These are phyloP conservation scores for Fusarium sp. DNA, from an alignment of 2,329 filamentous ascomycete genomes.

Conservation along the genomic window DNA sequence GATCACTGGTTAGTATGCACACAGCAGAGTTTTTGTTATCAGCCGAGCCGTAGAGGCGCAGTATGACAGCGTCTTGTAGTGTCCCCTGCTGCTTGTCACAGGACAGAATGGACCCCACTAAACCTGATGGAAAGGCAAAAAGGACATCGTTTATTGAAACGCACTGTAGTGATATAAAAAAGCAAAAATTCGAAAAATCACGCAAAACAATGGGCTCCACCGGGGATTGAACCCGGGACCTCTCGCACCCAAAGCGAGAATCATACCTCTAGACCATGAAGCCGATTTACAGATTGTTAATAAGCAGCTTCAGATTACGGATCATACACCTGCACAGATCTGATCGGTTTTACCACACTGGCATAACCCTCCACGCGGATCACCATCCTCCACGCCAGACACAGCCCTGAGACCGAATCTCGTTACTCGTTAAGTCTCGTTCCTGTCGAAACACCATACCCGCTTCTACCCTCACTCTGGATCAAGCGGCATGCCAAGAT, in stretches of 20 bases:
- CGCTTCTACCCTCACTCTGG: not conserved
- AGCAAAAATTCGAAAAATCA: fast-evolving
- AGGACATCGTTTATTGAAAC: fast-evolving
- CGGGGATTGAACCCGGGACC: conserved; percentile 57
- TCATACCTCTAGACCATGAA: conserved; percentile 35
- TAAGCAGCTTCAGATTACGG: fast-evolving
- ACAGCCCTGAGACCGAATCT: not conserved
- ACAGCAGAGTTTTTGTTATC: fast-evolving
- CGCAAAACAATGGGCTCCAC: conserved; percentile 33
- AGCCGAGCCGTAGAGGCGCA: not conserved
- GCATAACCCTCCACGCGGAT: not conserved
- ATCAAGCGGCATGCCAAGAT: not conserved
- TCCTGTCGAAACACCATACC: not conserved
- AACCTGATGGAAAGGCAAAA: no score
- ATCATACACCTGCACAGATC: fast-evolving
- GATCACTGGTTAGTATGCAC: not conserved
- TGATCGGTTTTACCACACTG: fast-evolving
- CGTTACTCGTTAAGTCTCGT: not conserved
- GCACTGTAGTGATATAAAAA: fast-evolving
- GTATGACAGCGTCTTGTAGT: fast-evolving
- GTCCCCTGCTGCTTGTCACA: fast-evolving
- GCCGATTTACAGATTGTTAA: not conserved
- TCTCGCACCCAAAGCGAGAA: conserved; percentile 47
- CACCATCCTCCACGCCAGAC: not conserved
- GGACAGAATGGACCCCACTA: no score